Percentiles rank a stretch among this genome's conserved stretches.
Conservation (phyloP, 2,329 filamentous ascomycete species). For the Mycocentrospora acerina region DNA sequence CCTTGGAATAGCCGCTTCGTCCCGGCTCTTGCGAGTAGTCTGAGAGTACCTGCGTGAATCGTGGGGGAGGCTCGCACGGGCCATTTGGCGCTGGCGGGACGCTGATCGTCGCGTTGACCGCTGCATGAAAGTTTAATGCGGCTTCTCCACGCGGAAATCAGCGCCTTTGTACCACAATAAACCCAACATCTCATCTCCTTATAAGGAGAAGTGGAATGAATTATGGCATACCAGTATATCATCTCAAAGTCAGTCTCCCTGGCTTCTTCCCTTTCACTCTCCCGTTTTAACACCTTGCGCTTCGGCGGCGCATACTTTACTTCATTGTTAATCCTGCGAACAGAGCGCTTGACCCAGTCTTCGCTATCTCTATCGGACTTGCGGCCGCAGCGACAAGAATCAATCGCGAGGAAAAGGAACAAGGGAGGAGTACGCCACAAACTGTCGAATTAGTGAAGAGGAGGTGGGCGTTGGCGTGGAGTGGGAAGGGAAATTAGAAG, state of each 20-base stretch:
- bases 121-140: no score
- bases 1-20: not conserved
- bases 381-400: slow-evolving; percentile 46
- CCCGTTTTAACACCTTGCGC: slow-evolving; percentile 2
- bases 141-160: no score
- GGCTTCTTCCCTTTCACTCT: no score
- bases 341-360: slow-evolving; percentile 52
- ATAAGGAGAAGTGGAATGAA: no score
- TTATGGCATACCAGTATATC: slow-evolving; percentile 5
- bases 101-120: not conserved
- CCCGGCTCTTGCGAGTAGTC: no score
- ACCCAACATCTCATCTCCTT: no score
- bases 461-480: slow-evolving; percentile 39
- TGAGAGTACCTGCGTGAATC: not conserved
- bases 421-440: slow-evolving; percentile 42
- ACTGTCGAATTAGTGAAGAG: slow-evolving; percentile 45
- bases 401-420: slow-evolving; percentile 51
- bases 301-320: not conserved
- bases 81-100: no score
- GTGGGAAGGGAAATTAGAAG: slow-evolving; percentile 10
- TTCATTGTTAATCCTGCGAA: no score
- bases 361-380: slow-evolving; percentile 51
- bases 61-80: no score
- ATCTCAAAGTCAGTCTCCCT: slow-evolving; percentile 6
- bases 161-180: no score